A percentile compares a stretch with the other conserved stretches of the same genome.
phyloP scores from a whole-genome alignment of 371 early-diverging fungal genomes.

The Capniomyces stellatus region DNA sequence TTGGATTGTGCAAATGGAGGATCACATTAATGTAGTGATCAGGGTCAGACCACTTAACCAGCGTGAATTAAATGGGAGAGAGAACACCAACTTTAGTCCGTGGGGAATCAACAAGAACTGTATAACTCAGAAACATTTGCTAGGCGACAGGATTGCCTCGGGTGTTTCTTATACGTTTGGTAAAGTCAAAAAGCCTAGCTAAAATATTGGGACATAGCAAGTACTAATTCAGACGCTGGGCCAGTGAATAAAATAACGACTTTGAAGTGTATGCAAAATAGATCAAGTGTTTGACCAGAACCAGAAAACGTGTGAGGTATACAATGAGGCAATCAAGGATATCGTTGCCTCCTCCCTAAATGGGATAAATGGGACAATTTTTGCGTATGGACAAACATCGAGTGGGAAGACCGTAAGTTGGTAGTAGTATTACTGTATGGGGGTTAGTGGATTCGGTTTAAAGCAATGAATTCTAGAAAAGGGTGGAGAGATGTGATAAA shows the following conservation, averaged over 20 bases:
- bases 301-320: slow-evolving; percentile 15
- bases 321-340: slow-evolving; percentile 17
- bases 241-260: no score
- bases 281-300: slow-evolving; percentile 23
- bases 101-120: background rate
- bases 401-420: slow-evolving; percentile 87
- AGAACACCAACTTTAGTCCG: background rate
- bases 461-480: no score
- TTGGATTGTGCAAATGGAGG: no score
- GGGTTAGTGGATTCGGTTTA: background rate
- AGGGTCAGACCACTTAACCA: slow-evolving; percentile 26
- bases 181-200: no score
- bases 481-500: background rate
- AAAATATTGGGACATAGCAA: no score
- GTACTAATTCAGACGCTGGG: no score
- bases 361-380: slow-evolving; percentile 48
- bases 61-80: slow-evolving; percentile 12
- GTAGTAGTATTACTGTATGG: slow-evolving; percentile 91
- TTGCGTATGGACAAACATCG: slow-evolving; percentile 95
- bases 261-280: no score
- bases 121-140: background rate
- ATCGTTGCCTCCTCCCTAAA: slow-evolving; percentile 22
- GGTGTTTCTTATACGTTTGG: background rate
- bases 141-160: background rate
- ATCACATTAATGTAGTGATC: slow-evolving; percentile 29